phyloP scores from a whole-genome alignment of 495 filamentous ascomycete genomes.

The Aspergillus leporis region DNA sequence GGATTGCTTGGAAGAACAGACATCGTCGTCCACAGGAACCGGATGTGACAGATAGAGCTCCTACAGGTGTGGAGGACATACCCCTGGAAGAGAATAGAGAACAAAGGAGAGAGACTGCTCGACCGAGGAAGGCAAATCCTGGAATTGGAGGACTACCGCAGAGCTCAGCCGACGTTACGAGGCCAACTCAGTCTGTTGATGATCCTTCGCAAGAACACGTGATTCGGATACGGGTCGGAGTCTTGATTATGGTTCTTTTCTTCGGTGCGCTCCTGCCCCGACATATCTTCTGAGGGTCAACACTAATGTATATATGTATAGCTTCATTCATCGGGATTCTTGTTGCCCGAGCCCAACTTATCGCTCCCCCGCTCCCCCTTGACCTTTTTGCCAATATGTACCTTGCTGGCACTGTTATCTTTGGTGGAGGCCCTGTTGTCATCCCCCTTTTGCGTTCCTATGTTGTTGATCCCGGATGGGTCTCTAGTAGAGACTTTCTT shows the following conservation, averaged over 20 bases:
- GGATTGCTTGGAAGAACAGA: slow-evolving; percentile 22
- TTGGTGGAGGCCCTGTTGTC: slow-evolving; percentile 84
- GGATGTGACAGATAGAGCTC: too few relatives aligned
- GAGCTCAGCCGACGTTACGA: not conserved
- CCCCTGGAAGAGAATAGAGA: not conserved
- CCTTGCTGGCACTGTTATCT: slow-evolving; percentile 84
- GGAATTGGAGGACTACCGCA: slow-evolving; percentile 1
- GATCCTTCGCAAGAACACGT: slow-evolving; percentile 18
- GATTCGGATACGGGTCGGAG: slow-evolving; percentile 37
- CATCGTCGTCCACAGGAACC: slow-evolving; percentile 12
- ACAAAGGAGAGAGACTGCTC: not conserved
- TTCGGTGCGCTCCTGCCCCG: slow-evolving; percentile 44
- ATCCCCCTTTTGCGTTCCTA: slow-evolving; percentile 79
- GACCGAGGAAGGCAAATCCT: not conserved
- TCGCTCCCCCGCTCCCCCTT: slow-evolving; percentile 48
- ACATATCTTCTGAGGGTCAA: not conserved
- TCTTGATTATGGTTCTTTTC: slow-evolving; percentile 52
- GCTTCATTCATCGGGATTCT: slow-evolving; percentile 63
- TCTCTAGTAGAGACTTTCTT: slow-evolving; percentile 75
- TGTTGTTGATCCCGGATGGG: slow-evolving; percentile 79
- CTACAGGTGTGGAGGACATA: too few relatives aligned
- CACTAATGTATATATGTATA: slow-evolving; percentile 5
- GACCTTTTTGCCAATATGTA: slow-evolving; percentile 79
- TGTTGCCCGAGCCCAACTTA: slow-evolving; percentile 52
- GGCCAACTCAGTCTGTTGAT: not conserved